phyloP scores from a whole-genome alignment of 176 grass and related monocot genomes.

The Microstegium vimineum region DNA sequence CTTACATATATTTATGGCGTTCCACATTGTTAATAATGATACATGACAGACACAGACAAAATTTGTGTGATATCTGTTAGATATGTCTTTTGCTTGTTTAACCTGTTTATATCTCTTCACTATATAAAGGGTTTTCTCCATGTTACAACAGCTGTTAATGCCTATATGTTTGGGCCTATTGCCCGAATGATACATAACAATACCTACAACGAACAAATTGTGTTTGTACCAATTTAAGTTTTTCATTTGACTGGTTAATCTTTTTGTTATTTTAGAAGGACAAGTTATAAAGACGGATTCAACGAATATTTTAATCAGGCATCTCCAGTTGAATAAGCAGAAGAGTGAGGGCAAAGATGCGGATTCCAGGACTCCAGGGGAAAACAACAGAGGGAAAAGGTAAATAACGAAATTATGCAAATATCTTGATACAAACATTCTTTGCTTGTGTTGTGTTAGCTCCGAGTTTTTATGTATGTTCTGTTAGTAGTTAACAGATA shows the following conservation, averaged over 20 bases:
- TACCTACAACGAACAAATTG: background rate
- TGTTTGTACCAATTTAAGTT: background rate
- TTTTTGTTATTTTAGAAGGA: constrained; percentile 51
- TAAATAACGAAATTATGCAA: constrained; percentile 28
- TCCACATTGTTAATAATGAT: background rate
- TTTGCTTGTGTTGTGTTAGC: background rate
- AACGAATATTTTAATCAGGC: constrained; percentile 94
- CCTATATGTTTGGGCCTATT: background rate
- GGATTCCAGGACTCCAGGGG: constrained; percentile 34
- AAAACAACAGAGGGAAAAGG: constrained; percentile 61
- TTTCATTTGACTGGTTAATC: constrained; percentile 12
- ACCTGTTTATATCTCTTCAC: background rate
- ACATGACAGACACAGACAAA: background rate
- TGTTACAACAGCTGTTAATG: background rate
- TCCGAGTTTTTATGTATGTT: background rate
- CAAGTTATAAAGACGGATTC: constrained; percentile 84
- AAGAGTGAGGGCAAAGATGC: constrained; percentile 61
- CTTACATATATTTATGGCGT: background rate
- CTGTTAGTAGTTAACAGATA: background rate
- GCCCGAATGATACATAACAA: background rate
- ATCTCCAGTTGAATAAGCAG: constrained; percentile 85
- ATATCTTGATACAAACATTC: background rate
- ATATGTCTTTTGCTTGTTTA: background rate
- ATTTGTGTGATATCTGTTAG: background rate
- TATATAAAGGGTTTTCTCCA: background rate